Conservation (phyloP, 331 rosid species). For the Pyrus hybrid region DNA sequence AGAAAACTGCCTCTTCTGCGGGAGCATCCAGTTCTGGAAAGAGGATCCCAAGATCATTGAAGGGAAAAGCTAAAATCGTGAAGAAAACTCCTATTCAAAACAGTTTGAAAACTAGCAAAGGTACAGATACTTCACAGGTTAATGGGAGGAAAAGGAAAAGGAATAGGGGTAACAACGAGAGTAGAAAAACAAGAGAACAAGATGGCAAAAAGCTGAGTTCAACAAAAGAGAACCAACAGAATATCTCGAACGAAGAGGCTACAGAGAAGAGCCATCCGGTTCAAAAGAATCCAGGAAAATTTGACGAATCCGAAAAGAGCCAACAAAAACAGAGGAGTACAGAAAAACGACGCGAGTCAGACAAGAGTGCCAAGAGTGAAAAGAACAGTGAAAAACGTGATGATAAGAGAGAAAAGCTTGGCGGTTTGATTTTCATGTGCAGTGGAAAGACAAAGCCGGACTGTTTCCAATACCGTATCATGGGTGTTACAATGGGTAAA, state of each 20-base stretch:
- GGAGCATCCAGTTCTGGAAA: conserved; percentile 25
- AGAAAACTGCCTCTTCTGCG: not conserved
- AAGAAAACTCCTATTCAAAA: conserved; percentile 43
- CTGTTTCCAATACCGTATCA: conserved; percentile 62
- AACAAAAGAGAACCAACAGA: conserved; percentile 15
- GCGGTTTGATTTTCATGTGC: conserved; percentile 94
- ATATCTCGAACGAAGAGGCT: conserved; percentile 12
- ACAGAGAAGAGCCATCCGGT: conserved; percentile 13
- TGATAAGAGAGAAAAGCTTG: conserved; percentile 48
- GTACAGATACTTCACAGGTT: conserved; percentile 7
- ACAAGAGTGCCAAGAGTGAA: conserved; percentile 19
- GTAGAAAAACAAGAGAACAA: conserved; percentile 9
- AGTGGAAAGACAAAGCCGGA: conserved; percentile 84
- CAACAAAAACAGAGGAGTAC: conserved; percentile 21
- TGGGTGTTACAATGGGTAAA: conserved; percentile 69
- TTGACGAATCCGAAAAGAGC: conserved; percentile 18
- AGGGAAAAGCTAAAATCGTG: conserved; percentile 39
- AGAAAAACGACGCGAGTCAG: conserved; percentile 17
- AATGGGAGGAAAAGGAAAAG: conserved; percentile 16
- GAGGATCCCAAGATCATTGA: conserved; percentile 31
- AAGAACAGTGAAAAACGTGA: conserved; percentile 16
- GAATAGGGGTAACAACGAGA: conserved; percentile 18
- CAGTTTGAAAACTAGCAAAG: conserved; percentile 11
- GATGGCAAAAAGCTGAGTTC: conserved; percentile 10
- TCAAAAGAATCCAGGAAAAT: conserved; percentile 11